Percentiles rank a stretch among this genome's conserved stretches.
Conservation (phyloP, 495 filamentous ascomycete species). For the Pseudoneurospora amorphoporcata region DNA sequence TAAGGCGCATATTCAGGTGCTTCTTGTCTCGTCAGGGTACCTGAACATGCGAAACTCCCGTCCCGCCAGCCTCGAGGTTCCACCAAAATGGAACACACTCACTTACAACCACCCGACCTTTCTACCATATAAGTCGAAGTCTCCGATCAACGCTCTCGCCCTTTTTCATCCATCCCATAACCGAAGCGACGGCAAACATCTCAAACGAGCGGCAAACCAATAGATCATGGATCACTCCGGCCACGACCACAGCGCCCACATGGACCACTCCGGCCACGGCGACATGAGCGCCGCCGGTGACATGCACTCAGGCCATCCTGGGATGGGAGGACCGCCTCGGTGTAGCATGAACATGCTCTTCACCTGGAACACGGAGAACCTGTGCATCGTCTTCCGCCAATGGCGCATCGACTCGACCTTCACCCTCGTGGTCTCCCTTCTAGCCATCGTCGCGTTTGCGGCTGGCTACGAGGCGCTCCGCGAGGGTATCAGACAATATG, state of each 20-base stretch:
- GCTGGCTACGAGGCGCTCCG: constrained; percentile 88
- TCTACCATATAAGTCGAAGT: background rate
- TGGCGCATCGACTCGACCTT: constrained; percentile 73
- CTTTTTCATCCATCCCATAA: background rate
- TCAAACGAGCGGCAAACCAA: background rate
- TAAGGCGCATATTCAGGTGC: background rate
- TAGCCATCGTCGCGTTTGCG: constrained; percentile 69
- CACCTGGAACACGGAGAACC: constrained; percentile 83
- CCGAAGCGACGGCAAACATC: background rate
- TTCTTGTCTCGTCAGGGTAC: background rate
- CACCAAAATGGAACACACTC: background rate
- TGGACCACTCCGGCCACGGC: constrained; percentile 43
- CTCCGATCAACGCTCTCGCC: background rate
- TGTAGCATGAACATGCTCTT: constrained; percentile 98
- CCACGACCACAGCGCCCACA: constrained; percentile 25
- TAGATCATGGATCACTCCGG: constrained; percentile 34
- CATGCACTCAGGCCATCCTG: constrained; percentile 34
- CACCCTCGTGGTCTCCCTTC: constrained; percentile 68
- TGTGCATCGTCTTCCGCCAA: constrained; percentile 88
- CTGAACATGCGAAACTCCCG: background rate
- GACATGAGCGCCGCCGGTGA: constrained; percentile 14
- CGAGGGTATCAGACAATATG: constrained; percentile 64
- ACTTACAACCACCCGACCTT: background rate
- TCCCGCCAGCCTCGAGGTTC: background rate
- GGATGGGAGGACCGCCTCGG: constrained; percentile 18